Evolutionary conservation across 1,284 basidiomycete genomes (phyloP), one percentile per base, ranked within the genome.

Genomic region (Mixia osmundae): DNA sequence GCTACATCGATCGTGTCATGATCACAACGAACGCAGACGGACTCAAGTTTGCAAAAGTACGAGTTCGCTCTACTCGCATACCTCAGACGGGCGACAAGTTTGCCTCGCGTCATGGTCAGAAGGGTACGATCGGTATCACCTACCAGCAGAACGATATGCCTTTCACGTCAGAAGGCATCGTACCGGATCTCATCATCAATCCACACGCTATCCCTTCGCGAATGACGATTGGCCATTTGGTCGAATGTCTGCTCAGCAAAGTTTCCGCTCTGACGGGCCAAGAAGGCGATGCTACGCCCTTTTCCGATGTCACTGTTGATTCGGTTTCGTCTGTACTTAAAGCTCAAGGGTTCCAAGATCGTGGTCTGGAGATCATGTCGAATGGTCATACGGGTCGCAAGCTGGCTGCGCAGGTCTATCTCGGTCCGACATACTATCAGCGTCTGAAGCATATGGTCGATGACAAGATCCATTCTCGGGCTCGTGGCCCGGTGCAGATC

Each of bases 131-230:
- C 46, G 89, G 89, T 59, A 94, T 99, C 59, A 94, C 87, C 0
- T 97, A 97, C 54, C 74, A 89, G 35, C 91, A 97, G 57, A 91
- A 99, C 58, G 89, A 99, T 57, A 95, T 99, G 89, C 89, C 89
- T 22, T 99, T 97, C 63, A 91, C 85, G 4, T 71, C 73, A 3
- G 83, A 95, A 54, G 91, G 91, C 41, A 80, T 95, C 49, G 78
- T 78, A 5, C 89, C 89, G 2, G 89, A 99, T 56, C 68, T 97
- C 51, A 72, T 99, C 62, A 97, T 99, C 61, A 99, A 99, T 54
- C 89, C 89, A 23, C 89, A 99, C 59, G 91, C 89, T 52, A 95
- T 99, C 61, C 89, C 89, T 4, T 95, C 89, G 42, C 89, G 91
- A 63, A 99, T 97, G 89, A 99, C 89, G 11, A 97, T 99, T 53